Evolutionary conservation across 176 grass and related monocot genomes (phyloP).

Genomic region (Ananas comosus): DNA sequence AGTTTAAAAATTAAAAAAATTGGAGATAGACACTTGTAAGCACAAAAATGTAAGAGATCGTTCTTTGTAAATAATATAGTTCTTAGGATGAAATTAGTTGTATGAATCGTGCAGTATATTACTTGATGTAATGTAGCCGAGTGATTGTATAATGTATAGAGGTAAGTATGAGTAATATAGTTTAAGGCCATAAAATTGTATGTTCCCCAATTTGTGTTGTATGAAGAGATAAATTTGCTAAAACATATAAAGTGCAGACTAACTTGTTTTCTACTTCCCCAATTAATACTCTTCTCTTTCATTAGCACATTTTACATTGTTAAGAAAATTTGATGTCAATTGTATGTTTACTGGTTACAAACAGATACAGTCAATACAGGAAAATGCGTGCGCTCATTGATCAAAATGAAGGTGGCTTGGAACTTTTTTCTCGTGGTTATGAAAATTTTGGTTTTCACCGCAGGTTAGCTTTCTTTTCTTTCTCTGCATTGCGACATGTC

Average conservation of each 20-base stretch:
- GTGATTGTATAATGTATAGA: too few relatives aligned
- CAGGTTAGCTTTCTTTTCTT: slow-evolving; percentile 35
- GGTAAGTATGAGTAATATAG: too few relatives aligned
- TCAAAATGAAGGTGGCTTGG: slow-evolving; percentile 74
- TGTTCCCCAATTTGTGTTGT: background rate
- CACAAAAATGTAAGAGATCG: too few relatives aligned
- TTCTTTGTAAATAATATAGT: too few relatives aligned
- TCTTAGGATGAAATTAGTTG: too few relatives aligned
- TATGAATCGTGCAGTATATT: too few relatives aligned
- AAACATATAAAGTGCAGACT: background rate
- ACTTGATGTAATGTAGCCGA: too few relatives aligned
- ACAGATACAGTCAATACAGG: slow-evolving; percentile 72
- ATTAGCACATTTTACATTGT: background rate
- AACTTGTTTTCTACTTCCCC: background rate
- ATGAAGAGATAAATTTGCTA: background rate
- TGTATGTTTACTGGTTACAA: slow-evolving; percentile 7
- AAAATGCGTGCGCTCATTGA: slow-evolving; percentile 70
- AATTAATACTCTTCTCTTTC: too few relatives aligned
- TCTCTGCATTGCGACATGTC: background rate
- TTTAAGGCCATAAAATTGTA: too few relatives aligned
- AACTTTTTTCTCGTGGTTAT: slow-evolving; percentile 75
- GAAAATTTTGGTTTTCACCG: slow-evolving; percentile 82
- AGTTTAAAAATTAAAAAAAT: too few relatives aligned
- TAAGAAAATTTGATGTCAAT: background rate
- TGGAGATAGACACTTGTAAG: too few relatives aligned